Percentiles rank a stretch among this genome's conserved stretches.
Evolutionary conservation across 352 stramenopile genomes (phyloP).

Genomic region (Pythium myriotylum): DNA sequence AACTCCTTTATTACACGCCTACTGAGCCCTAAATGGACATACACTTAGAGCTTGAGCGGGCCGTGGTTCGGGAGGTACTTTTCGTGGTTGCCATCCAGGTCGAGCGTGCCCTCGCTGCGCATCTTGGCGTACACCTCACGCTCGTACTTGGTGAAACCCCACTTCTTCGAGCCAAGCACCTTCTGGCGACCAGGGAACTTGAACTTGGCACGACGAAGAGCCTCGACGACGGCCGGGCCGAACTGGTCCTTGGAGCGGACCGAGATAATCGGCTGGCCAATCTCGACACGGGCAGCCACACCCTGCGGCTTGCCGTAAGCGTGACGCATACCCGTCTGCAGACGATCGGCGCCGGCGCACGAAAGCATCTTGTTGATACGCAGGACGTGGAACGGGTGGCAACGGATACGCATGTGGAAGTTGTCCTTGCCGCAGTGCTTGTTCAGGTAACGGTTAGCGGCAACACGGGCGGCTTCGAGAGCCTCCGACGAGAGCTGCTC

Average conservation of each 20-base stretch:
- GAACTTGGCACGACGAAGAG: conserved; percentile 99
- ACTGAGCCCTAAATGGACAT: neutral
- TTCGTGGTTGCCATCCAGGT: conserved; percentile 97
- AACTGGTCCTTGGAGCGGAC: conserved; percentile 97
- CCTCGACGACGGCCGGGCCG: conserved; percentile 94
- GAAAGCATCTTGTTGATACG: conserved; percentile 99
- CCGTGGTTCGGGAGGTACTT: conserved; percentile 95
- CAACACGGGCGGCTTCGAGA: conserved; percentile 98
- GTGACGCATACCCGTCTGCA: conserved; percentile 98
- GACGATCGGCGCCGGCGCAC: conserved; percentile 98
- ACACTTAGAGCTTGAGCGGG: conserved; percentile 58
- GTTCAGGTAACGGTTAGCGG: conserved; percentile 98
- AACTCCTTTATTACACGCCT: too few relatives aligned
- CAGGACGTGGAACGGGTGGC: conserved; percentile 99
- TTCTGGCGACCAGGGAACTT: conserved; percentile 99
- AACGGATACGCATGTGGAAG: conserved; percentile 99
- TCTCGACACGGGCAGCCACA: conserved; percentile 97
- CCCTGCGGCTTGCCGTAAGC: conserved; percentile 99
- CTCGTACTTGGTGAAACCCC: conserved; percentile 86
- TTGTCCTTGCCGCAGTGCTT: conserved; percentile 99
- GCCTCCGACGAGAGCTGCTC: conserved; percentile 96
- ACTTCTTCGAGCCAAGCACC: conserved; percentile 99
- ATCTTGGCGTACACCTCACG: conserved; percentile 97
- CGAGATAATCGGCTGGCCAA: conserved; percentile 98
- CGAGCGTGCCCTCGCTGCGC: conserved; percentile 93